Evolutionary conservation across 2,329 filamentous ascomycete genomes (phyloP).

Genomic region (Tolypocladium ophioglossoides): DNA sequence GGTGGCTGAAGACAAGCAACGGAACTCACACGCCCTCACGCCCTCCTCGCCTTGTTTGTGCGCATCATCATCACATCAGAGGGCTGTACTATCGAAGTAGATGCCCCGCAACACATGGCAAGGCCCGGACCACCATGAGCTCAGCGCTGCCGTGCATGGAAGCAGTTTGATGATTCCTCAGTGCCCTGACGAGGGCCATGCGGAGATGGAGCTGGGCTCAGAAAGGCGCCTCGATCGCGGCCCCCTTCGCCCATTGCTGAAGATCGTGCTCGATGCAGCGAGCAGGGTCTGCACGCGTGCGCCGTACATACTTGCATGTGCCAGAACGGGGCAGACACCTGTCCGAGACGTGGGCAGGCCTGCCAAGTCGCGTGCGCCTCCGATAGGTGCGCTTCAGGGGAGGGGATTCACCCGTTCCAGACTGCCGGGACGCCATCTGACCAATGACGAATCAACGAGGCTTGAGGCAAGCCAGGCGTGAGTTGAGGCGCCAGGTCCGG

Average conservation of each 20-base stretch:
- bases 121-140: neutral
- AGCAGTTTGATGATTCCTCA: neutral
- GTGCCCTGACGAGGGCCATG: neutral
- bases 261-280: neutral
- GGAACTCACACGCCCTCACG: slow-evolving; percentile 3
- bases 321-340: neutral
- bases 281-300: neutral
- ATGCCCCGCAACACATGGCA: neutral
- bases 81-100: neutral
- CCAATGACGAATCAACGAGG: neutral
- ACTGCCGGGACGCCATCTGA: neutral
- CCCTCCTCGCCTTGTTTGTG: neutral
- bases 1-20: slow-evolving; percentile 9
- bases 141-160: neutral
- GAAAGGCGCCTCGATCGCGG: neutral
- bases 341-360: neutral
- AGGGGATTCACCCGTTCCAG: neutral
- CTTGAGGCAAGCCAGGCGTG: neutral
- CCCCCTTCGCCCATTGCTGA: neutral
- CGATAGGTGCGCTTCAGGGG: neutral
- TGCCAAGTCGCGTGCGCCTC: neutral
- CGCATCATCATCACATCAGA: neutral
- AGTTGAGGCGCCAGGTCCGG: neutral
- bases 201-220: neutral
- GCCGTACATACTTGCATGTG: neutral